Evolutionary conservation across 805 yeast species (phyloP).

Genomic region (Wickerhamiella azymoides): DNA sequence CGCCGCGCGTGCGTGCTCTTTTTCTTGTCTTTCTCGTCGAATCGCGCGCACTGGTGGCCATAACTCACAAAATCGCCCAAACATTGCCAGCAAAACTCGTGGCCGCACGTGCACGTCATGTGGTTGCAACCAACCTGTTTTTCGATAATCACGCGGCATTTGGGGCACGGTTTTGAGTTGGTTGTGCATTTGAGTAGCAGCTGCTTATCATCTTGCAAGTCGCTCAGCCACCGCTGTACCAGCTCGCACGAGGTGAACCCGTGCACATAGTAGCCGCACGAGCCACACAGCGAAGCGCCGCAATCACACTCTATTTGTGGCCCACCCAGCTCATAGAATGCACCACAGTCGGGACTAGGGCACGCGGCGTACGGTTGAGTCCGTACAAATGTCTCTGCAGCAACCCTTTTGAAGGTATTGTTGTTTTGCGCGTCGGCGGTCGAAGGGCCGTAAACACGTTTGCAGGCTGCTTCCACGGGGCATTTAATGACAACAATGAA

Average conservation of each 20-base stretch:
- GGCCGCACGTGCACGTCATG: conserved; percentile 70
- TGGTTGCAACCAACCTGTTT: conserved; percentile 97
- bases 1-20: neutral
- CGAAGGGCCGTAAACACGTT: conserved; percentile 1
- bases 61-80: conserved; percentile 2
- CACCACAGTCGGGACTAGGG: conserved; percentile 68
- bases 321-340: conserved; percentile 34
- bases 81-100: conserved; percentile 93
- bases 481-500: conserved; percentile 35
- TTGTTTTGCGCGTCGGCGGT: neutral
- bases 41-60: conserved; percentile 7
- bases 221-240: conserved; percentile 56
- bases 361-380: conserved; percentile 28
- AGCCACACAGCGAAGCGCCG: conserved; percentile 63
- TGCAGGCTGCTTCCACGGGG: conserved; percentile 42
- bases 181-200: conserved; percentile 76
- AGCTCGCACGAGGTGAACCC: conserved; percentile 70
- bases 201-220: conserved; percentile 77
- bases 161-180: conserved; percentile 77
- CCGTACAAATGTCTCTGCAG: neutral
- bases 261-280: conserved; percentile 65
- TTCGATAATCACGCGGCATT: conserved; percentile 67
- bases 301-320: conserved; percentile 44
- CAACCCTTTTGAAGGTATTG: neutral
- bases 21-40: neutral